Evolutionary conservation across 345 rosid species (phyloP), one percentile per base, ranked within the genome.

Genomic region (Eucalyptus marginata): DNA sequence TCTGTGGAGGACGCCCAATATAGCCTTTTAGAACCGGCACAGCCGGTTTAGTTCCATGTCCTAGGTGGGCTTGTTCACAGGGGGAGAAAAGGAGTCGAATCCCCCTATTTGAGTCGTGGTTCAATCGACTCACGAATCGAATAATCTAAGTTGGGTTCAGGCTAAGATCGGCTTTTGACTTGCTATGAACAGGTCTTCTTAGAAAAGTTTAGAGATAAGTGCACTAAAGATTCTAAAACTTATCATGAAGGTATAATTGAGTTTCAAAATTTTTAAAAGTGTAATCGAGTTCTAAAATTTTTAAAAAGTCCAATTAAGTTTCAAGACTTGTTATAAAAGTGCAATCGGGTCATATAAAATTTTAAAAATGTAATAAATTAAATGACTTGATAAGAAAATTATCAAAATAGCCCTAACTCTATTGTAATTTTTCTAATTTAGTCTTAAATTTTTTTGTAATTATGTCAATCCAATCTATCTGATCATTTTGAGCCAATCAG

Each of bases 401-500:
- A 11, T 1, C 13, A 25, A 58, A 58, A 58, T 52, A 24, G 2
- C 10, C 29, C 2, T 56, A 56, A 56, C 2, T 25, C 3, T 58
- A 25, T 58, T 24, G n/a, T 58, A 20, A 18, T 15, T 52, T 17
- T 56, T 10, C 3, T 5, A 56, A 24, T 58, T 58, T 2, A 24
- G 13, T 58, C 0, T 0, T 58, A 58, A 24, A 4, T 4, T 5
- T 56, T 56, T 56, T 50, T 25, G 1, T 25, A 24, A 10, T 58
- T 58, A 58, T 58, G 1, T 3, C 0, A 58, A 58, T 58, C 25
- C 1, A 2, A 0, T 25, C 0, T 1, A 22, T 25, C 0, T 3
- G 0, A 58, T 1, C 0, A 58, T 24, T 58, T 58, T 58, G 13
- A 25, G n/a, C 0, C 3, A 0, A 1, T 18, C 0, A 2, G 0